Conservation (phyloP, 148 eudicot genomes). For the Vaccinium vitisidaea region DNA sequence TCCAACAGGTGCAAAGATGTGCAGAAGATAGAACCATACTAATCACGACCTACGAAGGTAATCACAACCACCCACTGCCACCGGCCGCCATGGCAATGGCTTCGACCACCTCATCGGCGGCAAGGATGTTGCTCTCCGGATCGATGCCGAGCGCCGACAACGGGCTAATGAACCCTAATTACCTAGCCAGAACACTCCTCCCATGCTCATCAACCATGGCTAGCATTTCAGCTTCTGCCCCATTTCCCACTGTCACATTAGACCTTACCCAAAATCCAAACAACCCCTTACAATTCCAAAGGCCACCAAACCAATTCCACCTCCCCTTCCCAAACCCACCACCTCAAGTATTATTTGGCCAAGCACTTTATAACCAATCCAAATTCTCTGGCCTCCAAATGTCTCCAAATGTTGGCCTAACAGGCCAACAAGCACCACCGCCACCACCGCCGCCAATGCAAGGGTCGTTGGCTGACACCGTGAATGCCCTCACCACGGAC, state of each 20-base stretch:
- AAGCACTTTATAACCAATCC: constrained; percentile 51
- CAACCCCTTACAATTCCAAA: constrained; percentile 30
- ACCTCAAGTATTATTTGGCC: constrained; percentile 27
- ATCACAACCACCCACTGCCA: constrained; percentile 66
- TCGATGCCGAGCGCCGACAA: constrained; percentile 53
- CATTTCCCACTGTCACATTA: constrained; percentile 56
- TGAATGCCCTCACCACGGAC: constrained; percentile 45
- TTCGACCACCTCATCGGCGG: constrained; percentile 58
- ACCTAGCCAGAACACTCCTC: constrained; percentile 40
- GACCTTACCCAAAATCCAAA: constrained; percentile 49
- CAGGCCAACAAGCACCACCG: constrained; percentile 4
- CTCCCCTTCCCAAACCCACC: constrained; percentile 25
- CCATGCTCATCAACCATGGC: constrained; percentile 55
- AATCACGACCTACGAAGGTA: constrained; percentile 65
- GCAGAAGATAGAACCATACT: constrained; percentile 62
- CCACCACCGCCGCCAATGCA: constrained; percentile 12
- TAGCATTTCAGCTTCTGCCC: constrained; percentile 58
- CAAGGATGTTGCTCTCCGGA: constrained; percentile 63
- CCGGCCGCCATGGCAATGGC: constrained; percentile 73
- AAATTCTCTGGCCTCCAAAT: constrained; percentile 61
- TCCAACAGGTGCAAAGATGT: constrained; percentile 62
- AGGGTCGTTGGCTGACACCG: constrained; percentile 33
- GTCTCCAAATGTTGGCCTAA: constrained; percentile 20
- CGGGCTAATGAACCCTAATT: constrained; percentile 43
- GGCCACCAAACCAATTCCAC: constrained; percentile 25